A percentile compares a stretch with the other conserved stretches of the same genome.
Evolutionary conservation across 2,329 filamentous ascomycete genomes (phyloP).

Genomic region (Aspergillus novoparasiticus): DNA sequence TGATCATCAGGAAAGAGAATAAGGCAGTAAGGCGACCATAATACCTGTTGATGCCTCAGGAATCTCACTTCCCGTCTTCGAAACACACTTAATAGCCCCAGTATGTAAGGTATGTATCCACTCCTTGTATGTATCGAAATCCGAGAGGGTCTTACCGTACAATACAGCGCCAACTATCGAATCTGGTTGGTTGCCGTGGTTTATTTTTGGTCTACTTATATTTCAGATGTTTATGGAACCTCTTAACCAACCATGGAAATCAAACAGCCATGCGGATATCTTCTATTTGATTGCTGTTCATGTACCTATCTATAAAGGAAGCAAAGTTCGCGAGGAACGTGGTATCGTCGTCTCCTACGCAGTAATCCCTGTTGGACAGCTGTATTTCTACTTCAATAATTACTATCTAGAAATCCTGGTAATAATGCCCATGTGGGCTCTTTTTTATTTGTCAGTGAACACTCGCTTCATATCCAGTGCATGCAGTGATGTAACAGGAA

Average conservation of each 20-base stretch:
- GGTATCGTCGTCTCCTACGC: neutral
- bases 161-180: conserved; percentile 4
- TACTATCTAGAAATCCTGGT: neutral
- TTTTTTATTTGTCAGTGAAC: neutral
- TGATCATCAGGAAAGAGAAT: conserved; percentile 22
- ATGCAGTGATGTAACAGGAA: neutral
- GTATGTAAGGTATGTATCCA: neutral
- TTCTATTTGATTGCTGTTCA: neutral
- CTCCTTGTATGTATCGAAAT: neutral
- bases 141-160: conserved; percentile 3
- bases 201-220: conserved; percentile 19
- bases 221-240: neutral
- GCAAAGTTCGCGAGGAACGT: neutral
- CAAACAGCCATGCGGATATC: neutral
- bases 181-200: conserved; percentile 21
- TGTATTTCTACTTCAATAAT: neutral
- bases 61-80: conserved; percentile 1
- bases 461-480: neutral
- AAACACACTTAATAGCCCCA: neutral
- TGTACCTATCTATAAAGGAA: neutral
- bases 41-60: conserved; percentile 15
- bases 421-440: neutral
- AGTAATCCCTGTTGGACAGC: neutral
- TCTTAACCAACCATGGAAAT: neutral
- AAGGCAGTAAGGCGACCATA: conserved; percentile 18